phyloP scores from a whole-genome alignment of 176 grass and related monocot genomes.

The Chloris gayana region DNA sequence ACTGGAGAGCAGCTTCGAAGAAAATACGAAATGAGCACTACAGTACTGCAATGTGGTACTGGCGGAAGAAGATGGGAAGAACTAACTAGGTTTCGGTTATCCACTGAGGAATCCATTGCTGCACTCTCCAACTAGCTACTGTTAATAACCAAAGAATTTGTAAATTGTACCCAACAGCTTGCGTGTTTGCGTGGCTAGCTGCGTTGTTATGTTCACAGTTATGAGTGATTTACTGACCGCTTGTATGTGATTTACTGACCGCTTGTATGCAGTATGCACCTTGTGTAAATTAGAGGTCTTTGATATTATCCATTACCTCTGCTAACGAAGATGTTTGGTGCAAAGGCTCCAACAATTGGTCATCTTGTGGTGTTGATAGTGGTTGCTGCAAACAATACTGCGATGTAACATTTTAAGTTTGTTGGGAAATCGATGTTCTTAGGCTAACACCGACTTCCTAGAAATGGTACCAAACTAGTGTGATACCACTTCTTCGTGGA shows the following conservation, averaged over 20 bases:
- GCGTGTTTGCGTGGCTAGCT: slow-evolving; percentile 38
- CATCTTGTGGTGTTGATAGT: not conserved
- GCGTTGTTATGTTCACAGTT: slow-evolving; percentile 40
- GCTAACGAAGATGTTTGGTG: slow-evolving; percentile 1
- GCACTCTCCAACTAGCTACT: slow-evolving; percentile 35
- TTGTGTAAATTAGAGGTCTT: slow-evolving; percentile 51
- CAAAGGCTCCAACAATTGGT: slow-evolving; percentile 1
- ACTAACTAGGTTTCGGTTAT: slow-evolving; percentile 33
- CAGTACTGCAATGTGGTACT: slow-evolving; percentile 62
- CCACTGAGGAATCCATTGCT: not conserved
- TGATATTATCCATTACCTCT: slow-evolving; percentile 14
- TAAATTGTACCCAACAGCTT: slow-evolving; percentile 54
- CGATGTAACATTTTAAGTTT: not conserved
- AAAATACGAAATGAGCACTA: slow-evolving; percentile 88
- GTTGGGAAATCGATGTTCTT: too few relatives aligned
- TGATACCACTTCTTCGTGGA: too few relatives aligned
- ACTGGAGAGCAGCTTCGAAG: slow-evolving; percentile 81
- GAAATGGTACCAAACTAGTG: too few relatives aligned
- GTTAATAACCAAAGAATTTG: slow-evolving; percentile 45
- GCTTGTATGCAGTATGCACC: slow-evolving; percentile 51
- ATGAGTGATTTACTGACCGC: slow-evolving; percentile 30
- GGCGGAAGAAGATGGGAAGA: slow-evolving; percentile 68
- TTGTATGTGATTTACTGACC: slow-evolving; percentile 44
- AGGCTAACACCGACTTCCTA: too few relatives aligned
- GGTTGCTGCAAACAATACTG: not conserved